These are phyloP conservation scores for Acorus calamus DNA, from an alignment of 106 monocot species.

Conservation along the genomic window DNA sequence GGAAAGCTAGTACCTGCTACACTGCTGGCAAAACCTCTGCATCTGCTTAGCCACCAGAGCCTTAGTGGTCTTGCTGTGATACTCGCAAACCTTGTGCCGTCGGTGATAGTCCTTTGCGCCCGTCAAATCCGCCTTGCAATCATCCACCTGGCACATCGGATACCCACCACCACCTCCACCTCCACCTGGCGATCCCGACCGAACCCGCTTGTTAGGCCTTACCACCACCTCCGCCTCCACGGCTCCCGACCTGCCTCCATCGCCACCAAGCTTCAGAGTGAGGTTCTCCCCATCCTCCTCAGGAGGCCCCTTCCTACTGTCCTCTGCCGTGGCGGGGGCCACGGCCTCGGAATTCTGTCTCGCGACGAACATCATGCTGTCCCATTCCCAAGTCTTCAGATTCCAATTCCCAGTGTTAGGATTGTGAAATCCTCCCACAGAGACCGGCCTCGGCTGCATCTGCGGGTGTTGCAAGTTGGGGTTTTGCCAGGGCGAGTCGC, in stretches of 20 bases:
- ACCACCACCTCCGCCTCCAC: background rate
- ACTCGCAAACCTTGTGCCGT: conserved; percentile 91
- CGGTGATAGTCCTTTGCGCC: conserved; percentile 90
- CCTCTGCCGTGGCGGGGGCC: background rate
- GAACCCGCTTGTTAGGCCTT: conserved; percentile 31
- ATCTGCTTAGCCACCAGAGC: conserved; percentile 78
- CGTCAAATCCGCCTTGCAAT: conserved; percentile 67
- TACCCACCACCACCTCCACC: conserved; percentile 13
- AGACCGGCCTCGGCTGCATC: conserved; percentile 3
- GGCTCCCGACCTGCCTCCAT: conserved; percentile 7
- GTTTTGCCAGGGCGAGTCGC: conserved; percentile 16
- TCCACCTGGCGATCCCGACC: conserved; percentile 29
- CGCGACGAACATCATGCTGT: conserved; percentile 26
- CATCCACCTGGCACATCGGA: conserved; percentile 97
- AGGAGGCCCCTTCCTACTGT: background rate
- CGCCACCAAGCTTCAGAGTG: conserved; percentile 26
- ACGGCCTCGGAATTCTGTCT: conserved; percentile 4
- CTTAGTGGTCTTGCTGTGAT: conserved; percentile 80
- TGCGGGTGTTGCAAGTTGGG: conserved; percentile 4
- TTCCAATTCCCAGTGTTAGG: conserved; percentile 15
- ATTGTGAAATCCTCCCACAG: conserved; percentile 2
- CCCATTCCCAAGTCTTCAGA: conserved; percentile 27
- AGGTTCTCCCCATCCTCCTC: conserved; percentile 12
- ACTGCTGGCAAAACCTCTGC: conserved; percentile 99
- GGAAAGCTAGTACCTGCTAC: conserved; percentile 60